phyloP scores from a whole-genome alignment of 306 rosid species.

The Gleditsia sinensis region DNA sequence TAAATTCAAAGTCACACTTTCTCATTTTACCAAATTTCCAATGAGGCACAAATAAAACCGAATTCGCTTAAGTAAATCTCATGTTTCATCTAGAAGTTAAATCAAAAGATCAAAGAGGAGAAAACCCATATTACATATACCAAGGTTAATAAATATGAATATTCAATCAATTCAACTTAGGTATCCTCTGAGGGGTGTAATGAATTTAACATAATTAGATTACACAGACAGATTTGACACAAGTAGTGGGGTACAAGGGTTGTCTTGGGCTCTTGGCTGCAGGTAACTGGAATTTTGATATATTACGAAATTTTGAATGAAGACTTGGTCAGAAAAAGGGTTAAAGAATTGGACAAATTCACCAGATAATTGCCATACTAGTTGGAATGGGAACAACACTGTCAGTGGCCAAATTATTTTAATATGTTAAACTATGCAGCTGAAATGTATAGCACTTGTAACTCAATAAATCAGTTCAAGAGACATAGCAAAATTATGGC shows the following conservation, averaged over 20 bases:
- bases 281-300: neutral
- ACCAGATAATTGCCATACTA: neutral
- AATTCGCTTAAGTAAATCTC: neutral
- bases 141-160: neutral
- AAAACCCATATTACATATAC: too few relatives aligned
- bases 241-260: neutral
- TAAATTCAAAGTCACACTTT: neutral
- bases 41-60: neutral
- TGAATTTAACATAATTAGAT: neutral
- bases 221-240: neutral
- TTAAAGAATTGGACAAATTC: neutral
- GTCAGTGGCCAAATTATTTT: conserved; percentile 4
- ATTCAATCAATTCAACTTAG: neutral
- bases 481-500: neutral
- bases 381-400: neutral
- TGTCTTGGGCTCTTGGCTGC: neutral
- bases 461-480: neutral
- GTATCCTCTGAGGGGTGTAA: neutral
- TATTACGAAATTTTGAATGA: neutral
- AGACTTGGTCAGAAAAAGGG: neutral
- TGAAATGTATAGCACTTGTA: neutral
- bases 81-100: neutral
- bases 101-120: too few relatives aligned
- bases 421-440: neutral
- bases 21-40: neutral